Conservation (phyloP, 2,329 filamentous ascomycete genomes). For the Xylariaceae sp. region DNA sequence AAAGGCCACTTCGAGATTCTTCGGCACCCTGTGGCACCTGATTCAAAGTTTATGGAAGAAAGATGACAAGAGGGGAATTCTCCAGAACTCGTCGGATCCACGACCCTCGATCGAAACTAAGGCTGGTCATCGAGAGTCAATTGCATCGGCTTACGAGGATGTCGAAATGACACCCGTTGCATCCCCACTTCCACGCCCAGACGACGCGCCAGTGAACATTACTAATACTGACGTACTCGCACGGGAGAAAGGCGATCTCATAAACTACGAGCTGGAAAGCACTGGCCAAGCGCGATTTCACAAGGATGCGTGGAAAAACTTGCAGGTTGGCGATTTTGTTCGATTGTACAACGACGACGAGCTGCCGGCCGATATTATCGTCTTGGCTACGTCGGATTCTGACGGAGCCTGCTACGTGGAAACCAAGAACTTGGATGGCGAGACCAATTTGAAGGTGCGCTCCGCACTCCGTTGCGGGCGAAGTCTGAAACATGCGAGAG, state of each 20-base stretch:
- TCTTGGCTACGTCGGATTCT: slow-evolving; percentile 86
- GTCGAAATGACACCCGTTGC: slow-evolving; percentile 96
- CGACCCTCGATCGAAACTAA: slow-evolving; percentile 65
- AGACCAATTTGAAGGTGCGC: slow-evolving; percentile 95
- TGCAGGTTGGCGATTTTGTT: slow-evolving; percentile 93
- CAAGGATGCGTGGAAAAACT: slow-evolving; percentile 89
- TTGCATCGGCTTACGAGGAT: slow-evolving; percentile 57
- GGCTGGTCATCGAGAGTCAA: slow-evolving; percentile 49
- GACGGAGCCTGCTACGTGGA: slow-evolving; percentile 97
- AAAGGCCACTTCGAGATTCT: slow-evolving; percentile 70
- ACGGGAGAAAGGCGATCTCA: slow-evolving; percentile 54
- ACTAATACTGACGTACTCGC: slow-evolving; percentile 34
- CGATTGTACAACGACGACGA: slow-evolving; percentile 96
- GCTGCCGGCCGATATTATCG: slow-evolving; percentile 87
- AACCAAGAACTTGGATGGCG: slow-evolving; percentile 96
- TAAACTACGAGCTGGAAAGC: slow-evolving; percentile 65
- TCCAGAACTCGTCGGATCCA: slow-evolving; percentile 51
- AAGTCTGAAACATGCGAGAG: slow-evolving; percentile 77
- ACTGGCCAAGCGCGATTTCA: slow-evolving; percentile 80
- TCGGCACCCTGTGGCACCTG: slow-evolving; percentile 49
- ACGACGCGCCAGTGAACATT: slow-evolving; percentile 3
- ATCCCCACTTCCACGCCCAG: slow-evolving; percentile 60
- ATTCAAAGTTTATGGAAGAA: slow-evolving; percentile 46
- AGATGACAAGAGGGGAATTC: slow-evolving; percentile 47
- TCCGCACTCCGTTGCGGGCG: slow-evolving; percentile 84